Conservation (phyloP, 2,329 filamentous ascomycete species). For the Phaeophleospora eucalypticola region DNA sequence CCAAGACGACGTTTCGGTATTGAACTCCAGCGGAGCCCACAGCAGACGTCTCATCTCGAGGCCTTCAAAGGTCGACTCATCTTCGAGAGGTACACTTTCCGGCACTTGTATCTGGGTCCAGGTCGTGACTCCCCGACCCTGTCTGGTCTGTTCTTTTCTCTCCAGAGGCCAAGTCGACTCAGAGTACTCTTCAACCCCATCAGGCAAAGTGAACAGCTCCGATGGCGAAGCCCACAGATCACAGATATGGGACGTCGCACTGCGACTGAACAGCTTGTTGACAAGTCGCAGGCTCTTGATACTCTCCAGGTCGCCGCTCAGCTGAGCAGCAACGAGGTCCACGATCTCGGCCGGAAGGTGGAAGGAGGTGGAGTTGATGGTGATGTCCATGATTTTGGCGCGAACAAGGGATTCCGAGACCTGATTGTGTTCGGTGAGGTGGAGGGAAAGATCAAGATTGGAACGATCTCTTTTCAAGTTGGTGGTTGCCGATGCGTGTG, state of each 20-base stretch:
- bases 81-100: not conserved
- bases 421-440: too few species aligned
- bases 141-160: not conserved
- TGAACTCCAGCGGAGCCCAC: too few species aligned
- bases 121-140: not conserved
- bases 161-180: not conserved
- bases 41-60: not conserved
- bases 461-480: too few species aligned
- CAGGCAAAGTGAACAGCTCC: not conserved
- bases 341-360: not conserved
- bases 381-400: slow-evolving; percentile 1
- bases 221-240: not conserved
- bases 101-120: not conserved
- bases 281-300: not conserved
- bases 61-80: not conserved
- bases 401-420: too few species aligned
- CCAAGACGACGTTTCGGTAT: too few species aligned
- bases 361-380: not conserved
- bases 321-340: not conserved
- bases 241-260: not conserved
- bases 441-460: too few species aligned
- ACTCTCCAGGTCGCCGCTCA: not conserved
- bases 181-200: not conserved
- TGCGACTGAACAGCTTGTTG: not conserved
- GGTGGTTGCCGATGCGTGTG: too few species aligned